Base-by-base conservation (phyloP, 495 filamentous ascomycete species). In the Penicillium ochrochloron region DNA sequence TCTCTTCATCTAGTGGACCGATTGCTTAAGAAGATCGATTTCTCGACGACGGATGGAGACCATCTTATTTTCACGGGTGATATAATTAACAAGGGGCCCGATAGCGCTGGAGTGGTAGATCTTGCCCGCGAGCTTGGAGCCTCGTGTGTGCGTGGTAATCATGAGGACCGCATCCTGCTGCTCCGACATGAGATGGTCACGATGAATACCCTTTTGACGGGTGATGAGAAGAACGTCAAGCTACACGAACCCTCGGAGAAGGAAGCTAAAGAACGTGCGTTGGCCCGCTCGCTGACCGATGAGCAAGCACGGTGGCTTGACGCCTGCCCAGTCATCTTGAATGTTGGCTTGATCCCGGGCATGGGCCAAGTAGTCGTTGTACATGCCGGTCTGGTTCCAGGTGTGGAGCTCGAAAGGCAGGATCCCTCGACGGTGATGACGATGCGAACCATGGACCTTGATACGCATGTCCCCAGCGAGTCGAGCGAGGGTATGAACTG, bases 361-460 rank as follows among this genome's bases (percentile, higher is more conserved):
- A 75, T 93, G 73, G 80, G 81, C 5, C 79, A 88, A 34, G 78
- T 94, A 0, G 79, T 88, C 3, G 87, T 95, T 50, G 93, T 93
- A 4, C 95, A 99, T 78, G 95, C 84, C 0, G 95, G 95, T 1
- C 73, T 97, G 2, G 85, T 93, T 0, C 92, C 94, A 0, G 90
- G 85, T 0, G 79, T 96, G 8, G 73, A 82, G 0, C 79, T 97
- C 5, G 82, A 90, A 55, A 80, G 84, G 60, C 92, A 97, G 67
- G 91, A 97, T 76, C 88, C 93, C 0, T 86, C 85, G 68, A 86
- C 86, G 50, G 89, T 90, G 15, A 97, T 98, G 93, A 94, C 90
- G 68, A 96, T 99, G 93, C 87, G 92, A 53, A 92, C 86, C 4
- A 87, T 97, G 50, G 84, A 89, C 71, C 66, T 84, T 41, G 74